Evolutionary conservation across 352 stramenopile species (phyloP).

Genomic region (Phytophthora ramorum): DNA sequence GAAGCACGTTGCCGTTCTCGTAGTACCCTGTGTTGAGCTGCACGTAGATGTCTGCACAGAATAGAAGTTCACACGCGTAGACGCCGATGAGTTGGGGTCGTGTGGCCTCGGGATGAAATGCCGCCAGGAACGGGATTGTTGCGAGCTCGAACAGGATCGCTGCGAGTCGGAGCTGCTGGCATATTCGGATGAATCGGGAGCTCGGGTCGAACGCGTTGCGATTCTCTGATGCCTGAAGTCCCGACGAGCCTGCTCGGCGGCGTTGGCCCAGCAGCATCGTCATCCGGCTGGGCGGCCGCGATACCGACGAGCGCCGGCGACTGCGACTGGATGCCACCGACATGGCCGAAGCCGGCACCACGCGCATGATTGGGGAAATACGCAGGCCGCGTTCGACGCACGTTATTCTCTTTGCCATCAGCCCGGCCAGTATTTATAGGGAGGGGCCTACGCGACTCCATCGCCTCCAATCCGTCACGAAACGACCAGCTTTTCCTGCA

Average conservation of each 20-base stretch:
- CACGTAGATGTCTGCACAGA: conserved; percentile 71
- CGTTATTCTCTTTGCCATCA: conserved; percentile 12
- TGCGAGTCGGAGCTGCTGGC: conserved; percentile 59
- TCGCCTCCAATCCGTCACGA: conserved; percentile 9
- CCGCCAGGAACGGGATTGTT: conserved; percentile 51
- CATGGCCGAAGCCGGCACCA: conserved; percentile 21
- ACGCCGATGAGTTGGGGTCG: conserved; percentile 42
- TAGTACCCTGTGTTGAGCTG: conserved; percentile 82
- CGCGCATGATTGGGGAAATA: conserved; percentile 21
- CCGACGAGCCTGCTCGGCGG: conserved; percentile 50
- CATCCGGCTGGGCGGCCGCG: conserved; percentile 14
- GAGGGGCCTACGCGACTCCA: neutral
- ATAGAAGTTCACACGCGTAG: conserved; percentile 67
- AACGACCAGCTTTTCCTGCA: conserved; percentile 13
- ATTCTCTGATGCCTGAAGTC: conserved; percentile 56
- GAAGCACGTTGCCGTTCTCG: conserved; percentile 70
- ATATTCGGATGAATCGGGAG: conserved; percentile 56
- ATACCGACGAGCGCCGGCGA: conserved; percentile 34
- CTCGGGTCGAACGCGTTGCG: conserved; percentile 69
- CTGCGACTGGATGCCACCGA: conserved; percentile 18
- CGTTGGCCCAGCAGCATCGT: conserved; percentile 34
- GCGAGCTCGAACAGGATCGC: conserved; percentile 64
- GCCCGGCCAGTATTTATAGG: conserved; percentile 19
- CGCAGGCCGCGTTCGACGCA: conserved; percentile 1
- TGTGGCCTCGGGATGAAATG: conserved; percentile 33